phyloP scores from a whole-genome alignment of 2,329 filamentous ascomycete species.

The Hypoxylon sp. region DNA sequence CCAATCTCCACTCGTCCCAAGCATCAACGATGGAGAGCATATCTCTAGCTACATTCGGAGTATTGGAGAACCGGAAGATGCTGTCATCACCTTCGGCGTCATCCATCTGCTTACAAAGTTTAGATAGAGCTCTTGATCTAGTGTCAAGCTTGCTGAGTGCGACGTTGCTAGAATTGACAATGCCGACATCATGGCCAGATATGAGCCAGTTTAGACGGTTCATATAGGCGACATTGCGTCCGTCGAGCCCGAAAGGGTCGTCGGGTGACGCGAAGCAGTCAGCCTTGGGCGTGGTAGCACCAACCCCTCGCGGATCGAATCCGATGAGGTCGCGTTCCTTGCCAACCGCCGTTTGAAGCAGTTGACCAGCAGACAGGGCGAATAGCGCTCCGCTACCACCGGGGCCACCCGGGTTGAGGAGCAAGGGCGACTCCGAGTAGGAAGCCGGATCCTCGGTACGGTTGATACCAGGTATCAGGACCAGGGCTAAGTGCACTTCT shows the following conservation, averaged over 20 bases:
- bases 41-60: slow-evolving; percentile 57
- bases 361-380: slow-evolving; percentile 47
- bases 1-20: slow-evolving; percentile 56
- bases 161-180: slow-evolving; percentile 55
- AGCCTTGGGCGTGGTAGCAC: slow-evolving; percentile 57
- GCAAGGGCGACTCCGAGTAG: slow-evolving; percentile 58
- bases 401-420: slow-evolving; percentile 65
- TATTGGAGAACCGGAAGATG: slow-evolving; percentile 55
- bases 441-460: slow-evolving; percentile 52
- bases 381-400: slow-evolving; percentile 60
- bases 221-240: slow-evolving; percentile 51
- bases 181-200: slow-evolving; percentile 53
- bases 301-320: slow-evolving; percentile 65
- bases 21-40: slow-evolving; percentile 60
- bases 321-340: slow-evolving; percentile 62
- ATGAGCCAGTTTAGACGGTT: slow-evolving; percentile 56
- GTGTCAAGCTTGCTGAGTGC: slow-evolving; percentile 52
- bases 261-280: slow-evolving; percentile 57
- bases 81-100: slow-evolving; percentile 50
- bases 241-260: slow-evolving; percentile 44
- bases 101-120: slow-evolving; percentile 55
- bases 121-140: slow-evolving; percentile 52
- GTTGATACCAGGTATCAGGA: slow-evolving; percentile 54
- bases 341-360: slow-evolving; percentile 58
- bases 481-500: slow-evolving; percentile 58